These are phyloP conservation scores for Ceratocystis lukuohia DNA, from an alignment of 2,329 filamentous ascomycete genomes.

Conservation along the genomic window DNA sequence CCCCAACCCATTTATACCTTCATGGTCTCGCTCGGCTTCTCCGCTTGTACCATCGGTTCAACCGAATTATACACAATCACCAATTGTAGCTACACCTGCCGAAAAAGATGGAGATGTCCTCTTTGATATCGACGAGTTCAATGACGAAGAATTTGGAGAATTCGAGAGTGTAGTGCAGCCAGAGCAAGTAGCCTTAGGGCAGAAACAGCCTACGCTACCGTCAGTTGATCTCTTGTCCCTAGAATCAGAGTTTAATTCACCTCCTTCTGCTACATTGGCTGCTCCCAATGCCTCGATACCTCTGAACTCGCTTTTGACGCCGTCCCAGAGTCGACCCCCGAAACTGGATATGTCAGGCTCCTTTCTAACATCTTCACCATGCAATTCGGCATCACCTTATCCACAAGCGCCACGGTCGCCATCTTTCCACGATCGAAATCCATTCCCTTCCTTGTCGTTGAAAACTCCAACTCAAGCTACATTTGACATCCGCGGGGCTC, in stretches of 20 bases:
- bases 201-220: slow-evolving; percentile 20
- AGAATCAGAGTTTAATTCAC: slow-evolving; percentile 20
- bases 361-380: slow-evolving; percentile 3
- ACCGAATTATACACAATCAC: neutral
- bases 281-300: neutral
- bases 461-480: slow-evolving; percentile 30
- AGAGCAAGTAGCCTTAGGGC: neutral
- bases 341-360: neutral
- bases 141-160: slow-evolving; percentile 37
- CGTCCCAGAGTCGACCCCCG: slow-evolving; percentile 5
- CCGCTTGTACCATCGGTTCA: neutral
- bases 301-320: slow-evolving; percentile 20
- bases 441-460: slow-evolving; percentile 37
- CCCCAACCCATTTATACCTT: neutral
- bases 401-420: slow-evolving; percentile 38
- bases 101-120: slow-evolving; percentile 40
- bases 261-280: neutral
- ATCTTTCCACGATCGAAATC: slow-evolving; percentile 41
- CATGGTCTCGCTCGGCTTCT: neutral
- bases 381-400: slow-evolving; percentile 26
- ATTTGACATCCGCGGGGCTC: slow-evolving; percentile 21
- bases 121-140: slow-evolving; percentile 45
- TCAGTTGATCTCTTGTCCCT: slow-evolving; percentile 32
- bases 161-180: slow-evolving; percentile 25
- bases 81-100: slow-evolving; percentile 21